phyloP scores from a whole-genome alignment of 352 stramenopile species.

The Globisporangium canariense region DNA sequence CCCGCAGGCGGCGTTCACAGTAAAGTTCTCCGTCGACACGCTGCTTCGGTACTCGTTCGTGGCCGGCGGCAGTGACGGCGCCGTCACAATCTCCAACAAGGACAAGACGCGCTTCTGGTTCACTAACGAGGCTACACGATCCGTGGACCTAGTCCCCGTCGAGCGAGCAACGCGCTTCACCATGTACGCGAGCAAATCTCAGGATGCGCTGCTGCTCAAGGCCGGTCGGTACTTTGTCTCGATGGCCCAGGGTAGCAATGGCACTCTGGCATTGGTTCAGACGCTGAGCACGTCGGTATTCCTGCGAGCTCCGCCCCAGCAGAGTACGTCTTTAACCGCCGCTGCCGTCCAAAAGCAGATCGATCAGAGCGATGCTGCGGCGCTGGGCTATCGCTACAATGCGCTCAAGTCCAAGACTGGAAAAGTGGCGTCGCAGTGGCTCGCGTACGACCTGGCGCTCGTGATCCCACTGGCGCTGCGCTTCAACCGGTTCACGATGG shows the following conservation, averaged over 20 bases:
- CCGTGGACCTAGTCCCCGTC: not conserved
- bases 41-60: constrained; percentile 1
- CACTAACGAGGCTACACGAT: not conserved
- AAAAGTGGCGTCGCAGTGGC: not conserved
- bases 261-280: not conserved
- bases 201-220: not conserved
- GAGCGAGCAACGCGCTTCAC: not conserved
- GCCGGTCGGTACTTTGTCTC: not conserved
- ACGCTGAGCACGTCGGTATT: not conserved
- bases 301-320: not conserved
- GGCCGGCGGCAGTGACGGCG: not conserved
- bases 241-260: not conserved
- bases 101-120: constrained; percentile 3
- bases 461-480: not conserved
- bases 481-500: not conserved
- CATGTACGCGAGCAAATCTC: constrained; percentile 3
- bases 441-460: constrained; percentile 5
- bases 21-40: not conserved
- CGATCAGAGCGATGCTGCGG: not conserved
- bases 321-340: not conserved
- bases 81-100: constrained; percentile 6
- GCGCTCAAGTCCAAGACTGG: not conserved
- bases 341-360: constrained; percentile 1
- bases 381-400: not conserved
- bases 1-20: not conserved